Conservation (phyloP, 2,329 filamentous ascomycete genomes). For the Trichoderma cornu-damae region DNA sequence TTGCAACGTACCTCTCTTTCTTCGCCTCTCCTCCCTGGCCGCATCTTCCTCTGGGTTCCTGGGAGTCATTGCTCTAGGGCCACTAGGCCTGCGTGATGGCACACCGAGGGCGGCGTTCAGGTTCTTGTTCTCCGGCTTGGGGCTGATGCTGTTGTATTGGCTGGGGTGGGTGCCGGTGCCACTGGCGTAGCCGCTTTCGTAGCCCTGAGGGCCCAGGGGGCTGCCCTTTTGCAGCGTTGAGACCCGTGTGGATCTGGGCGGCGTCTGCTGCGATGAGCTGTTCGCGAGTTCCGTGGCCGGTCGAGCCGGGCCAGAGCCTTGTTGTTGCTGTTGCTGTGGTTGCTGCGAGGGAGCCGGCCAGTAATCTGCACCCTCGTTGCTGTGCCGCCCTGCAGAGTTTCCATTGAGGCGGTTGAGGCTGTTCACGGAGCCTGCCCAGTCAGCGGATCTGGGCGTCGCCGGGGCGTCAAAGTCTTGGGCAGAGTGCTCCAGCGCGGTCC, state of each 20-base stretch:
- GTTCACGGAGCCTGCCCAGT: slow-evolving; percentile 58
- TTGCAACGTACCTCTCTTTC: slow-evolving; percentile 52
- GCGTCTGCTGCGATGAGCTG: slow-evolving; percentile 36
- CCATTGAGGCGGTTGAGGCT: slow-evolving; percentile 51
- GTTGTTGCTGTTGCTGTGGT: no score
- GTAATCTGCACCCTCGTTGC: slow-evolving; percentile 40
- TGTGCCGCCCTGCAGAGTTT: slow-evolving; percentile 45
- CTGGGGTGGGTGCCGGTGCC: slow-evolving; percentile 44
- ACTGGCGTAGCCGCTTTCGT: slow-evolving; percentile 51
- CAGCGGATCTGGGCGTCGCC: slow-evolving; percentile 54
- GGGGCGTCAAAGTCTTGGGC: slow-evolving; percentile 62
- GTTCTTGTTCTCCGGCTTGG: slow-evolving; percentile 53
- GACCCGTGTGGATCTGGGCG: slow-evolving; percentile 44
- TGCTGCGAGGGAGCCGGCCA: slow-evolving; percentile 42
- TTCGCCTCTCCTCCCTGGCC: slow-evolving; percentile 44
- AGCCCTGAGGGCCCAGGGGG: slow-evolving; percentile 52
- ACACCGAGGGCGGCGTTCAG: slow-evolving; percentile 49
- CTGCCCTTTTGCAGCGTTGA: slow-evolving; percentile 51
- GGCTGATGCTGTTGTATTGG: slow-evolving; percentile 52
- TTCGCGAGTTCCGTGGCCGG: slow-evolving; percentile 60
- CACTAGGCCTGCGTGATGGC: slow-evolving; percentile 51
- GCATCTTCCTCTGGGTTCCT: slow-evolving; percentile 46
- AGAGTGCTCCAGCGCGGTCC: slow-evolving; percentile 66
- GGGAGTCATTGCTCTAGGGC: slow-evolving; percentile 57
- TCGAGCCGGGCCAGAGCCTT: slow-evolving; percentile 46